Percentiles rank a stretch among this genome's conserved stretches.
These are phyloP conservation scores for Diaporthe ampelina DNA, from an alignment of 2,329 filamentous ascomycete genomes.

Conservation along the genomic window DNA sequence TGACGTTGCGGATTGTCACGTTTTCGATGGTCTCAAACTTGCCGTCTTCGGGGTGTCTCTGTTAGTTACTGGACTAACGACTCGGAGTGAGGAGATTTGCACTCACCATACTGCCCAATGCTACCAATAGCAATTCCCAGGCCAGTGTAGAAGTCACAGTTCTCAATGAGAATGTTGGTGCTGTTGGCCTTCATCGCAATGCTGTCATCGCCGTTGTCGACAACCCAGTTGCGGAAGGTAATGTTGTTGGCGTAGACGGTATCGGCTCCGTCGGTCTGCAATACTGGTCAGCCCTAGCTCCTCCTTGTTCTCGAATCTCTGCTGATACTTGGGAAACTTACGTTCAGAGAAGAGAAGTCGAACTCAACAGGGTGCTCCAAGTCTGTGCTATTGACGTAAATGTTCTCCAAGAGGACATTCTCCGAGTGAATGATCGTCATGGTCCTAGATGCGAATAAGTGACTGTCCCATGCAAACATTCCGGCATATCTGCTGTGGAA, in stretches of 20 bases:
- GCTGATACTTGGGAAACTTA: not conserved
- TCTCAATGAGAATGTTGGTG: constrained; percentile 55
- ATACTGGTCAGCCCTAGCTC: not conserved
- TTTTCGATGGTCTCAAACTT: constrained; percentile 40
- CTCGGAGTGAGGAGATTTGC: constrained; percentile 29
- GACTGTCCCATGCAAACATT: not conserved
- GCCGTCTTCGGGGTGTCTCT: not conserved
- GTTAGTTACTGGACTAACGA: not conserved
- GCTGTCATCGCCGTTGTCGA: constrained; percentile 51
- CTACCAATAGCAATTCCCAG: constrained; percentile 56
- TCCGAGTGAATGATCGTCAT: constrained; percentile 43
- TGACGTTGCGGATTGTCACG: constrained; percentile 51
- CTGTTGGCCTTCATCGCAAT: constrained; percentile 57
- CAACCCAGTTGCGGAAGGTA: constrained; percentile 38
- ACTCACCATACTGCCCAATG: constrained; percentile 54
- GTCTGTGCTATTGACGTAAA: constrained; percentile 41
- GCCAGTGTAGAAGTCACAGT: constrained; percentile 54
- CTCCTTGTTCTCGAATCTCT: too few relatives aligned
- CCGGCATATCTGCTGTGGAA: not conserved
- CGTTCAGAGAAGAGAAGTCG: constrained; percentile 40
- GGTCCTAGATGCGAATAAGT: constrained; percentile 26
- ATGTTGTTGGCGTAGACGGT: constrained; percentile 40
- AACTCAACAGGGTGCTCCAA: constrained; percentile 36
- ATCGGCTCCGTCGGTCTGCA: constrained; percentile 40
- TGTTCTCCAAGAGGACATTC: constrained; percentile 39